Conservation (phyloP, 2,329 filamentous ascomycete species). For the Trichoderma harzianum region DNA sequence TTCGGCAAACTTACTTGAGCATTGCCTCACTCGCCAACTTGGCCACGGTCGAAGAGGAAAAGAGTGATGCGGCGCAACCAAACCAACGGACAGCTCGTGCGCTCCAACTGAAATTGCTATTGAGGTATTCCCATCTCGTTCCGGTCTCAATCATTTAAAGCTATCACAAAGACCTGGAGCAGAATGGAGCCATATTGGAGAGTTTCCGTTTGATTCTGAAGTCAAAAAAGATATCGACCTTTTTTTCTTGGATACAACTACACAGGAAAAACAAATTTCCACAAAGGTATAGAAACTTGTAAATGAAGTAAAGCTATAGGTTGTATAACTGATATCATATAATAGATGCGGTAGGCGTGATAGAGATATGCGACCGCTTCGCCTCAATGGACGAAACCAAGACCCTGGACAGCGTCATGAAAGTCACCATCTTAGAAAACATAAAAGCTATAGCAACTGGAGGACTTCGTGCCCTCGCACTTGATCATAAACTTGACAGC, state of each 20-base stretch:
- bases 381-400: constrained; percentile 37
- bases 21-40: constrained; percentile 60
- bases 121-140: constrained; percentile 55
- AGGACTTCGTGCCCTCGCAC: constrained; percentile 63
- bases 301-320: accelerated
- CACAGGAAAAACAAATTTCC: constrained; percentile 42
- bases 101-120: constrained; percentile 57
- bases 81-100: constrained; percentile 41
- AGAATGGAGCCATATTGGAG: constrained; percentile 42
- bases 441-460: constrained; percentile 64
- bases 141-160: constrained; percentile 40
- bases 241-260: constrained; percentile 39
- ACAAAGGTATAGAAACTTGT: constrained; percentile 39
- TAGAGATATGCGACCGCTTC: constrained; percentile 55
- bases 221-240: constrained; percentile 59
- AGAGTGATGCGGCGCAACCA: constrained; percentile 26
- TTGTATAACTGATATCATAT: background rate
- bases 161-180: constrained; percentile 24
- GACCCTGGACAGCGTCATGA: constrained; percentile 35
- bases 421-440: constrained; percentile 55
- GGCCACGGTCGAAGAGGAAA: constrained; percentile 51
- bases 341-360: constrained; percentile 57
- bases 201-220: constrained; percentile 57
- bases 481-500: constrained; percentile 42
- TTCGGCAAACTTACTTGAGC: constrained; percentile 50